These are phyloP conservation scores for Rosa persica DNA, from an alignment of 306 rosid genomes.

Conservation along the genomic window DNA sequence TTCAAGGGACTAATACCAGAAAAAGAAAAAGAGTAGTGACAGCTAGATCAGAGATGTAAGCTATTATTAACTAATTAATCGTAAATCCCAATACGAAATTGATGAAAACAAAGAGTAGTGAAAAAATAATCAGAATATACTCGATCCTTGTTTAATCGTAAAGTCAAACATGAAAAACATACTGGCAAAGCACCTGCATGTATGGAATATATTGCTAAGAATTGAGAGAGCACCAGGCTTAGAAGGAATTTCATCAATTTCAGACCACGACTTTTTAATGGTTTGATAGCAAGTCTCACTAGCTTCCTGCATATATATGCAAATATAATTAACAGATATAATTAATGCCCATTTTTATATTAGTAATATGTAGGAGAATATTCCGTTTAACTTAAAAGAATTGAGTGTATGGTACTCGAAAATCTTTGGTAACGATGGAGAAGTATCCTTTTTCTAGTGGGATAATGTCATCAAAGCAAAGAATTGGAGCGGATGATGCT, in stretches of 20 bases:
- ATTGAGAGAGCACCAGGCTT: constrained; percentile 36
- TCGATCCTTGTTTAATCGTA: background rate
- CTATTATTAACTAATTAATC: background rate
- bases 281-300: constrained; percentile 51
- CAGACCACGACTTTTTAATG: constrained; percentile 52
- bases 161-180: background rate
- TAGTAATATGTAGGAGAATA: too few species aligned
- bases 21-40: background rate
- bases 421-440: constrained; percentile 46
- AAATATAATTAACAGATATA: background rate
- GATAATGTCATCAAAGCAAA: constrained; percentile 51
- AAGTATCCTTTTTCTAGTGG: constrained; percentile 52
- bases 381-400: too few species aligned
- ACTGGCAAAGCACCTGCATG: constrained; percentile 36
- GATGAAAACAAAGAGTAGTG: background rate
- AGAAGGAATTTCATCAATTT: constrained; percentile 43
- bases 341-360: too few species aligned
- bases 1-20: constrained; percentile 34
- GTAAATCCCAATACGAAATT: background rate
- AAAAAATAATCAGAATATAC: too few species aligned
- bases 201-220: constrained; percentile 43
- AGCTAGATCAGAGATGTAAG: background rate
- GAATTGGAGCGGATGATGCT: constrained; percentile 68
- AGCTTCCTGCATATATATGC: constrained; percentile 33
- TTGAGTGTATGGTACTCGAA: too few species aligned